These are phyloP conservation scores for Hypoxylon intermedium DNA, from an alignment of 495 filamentous ascomycete genomes.

Conservation along the genomic window DNA sequence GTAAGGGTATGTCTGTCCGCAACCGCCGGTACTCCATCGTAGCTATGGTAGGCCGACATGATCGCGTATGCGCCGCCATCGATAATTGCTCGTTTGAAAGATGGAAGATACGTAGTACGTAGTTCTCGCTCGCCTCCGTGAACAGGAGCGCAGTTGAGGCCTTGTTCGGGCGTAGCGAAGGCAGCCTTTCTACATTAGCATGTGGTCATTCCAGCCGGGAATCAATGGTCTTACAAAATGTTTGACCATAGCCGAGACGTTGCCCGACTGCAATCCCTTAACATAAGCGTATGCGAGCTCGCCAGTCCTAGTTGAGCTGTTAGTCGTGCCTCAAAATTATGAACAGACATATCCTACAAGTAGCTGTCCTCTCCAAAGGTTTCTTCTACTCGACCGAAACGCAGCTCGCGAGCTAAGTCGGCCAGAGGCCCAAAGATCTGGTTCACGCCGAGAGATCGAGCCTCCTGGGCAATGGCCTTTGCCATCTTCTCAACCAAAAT, in stretches of 20 bases:
- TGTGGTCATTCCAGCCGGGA: neutral
- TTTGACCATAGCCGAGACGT: slow-evolving; percentile 73
- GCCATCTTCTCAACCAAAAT: slow-evolving; percentile 68
- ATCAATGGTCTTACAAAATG: slow-evolving; percentile 57
- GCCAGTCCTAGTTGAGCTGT: slow-evolving; percentile 32
- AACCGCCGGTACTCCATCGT: slow-evolving; percentile 70
- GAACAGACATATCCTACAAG: slow-evolving; percentile 45
- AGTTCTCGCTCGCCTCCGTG: slow-evolving; percentile 73
- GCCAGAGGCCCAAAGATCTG: slow-evolving; percentile 73
- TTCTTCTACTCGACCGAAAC: slow-evolving; percentile 75
- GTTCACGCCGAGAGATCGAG: slow-evolving; percentile 67
- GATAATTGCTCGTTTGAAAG: slow-evolving; percentile 71
- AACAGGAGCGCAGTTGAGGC: slow-evolving; percentile 71
- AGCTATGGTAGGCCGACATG: slow-evolving; percentile 74
- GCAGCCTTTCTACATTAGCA: slow-evolving; percentile 47
- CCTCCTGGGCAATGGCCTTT: slow-evolving; percentile 64
- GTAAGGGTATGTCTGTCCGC: slow-evolving; percentile 67
- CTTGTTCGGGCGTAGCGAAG: slow-evolving; percentile 70
- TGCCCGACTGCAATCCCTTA: slow-evolving; percentile 66
- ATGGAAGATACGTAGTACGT: slow-evolving; percentile 69
- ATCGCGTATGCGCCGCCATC: slow-evolving; percentile 69
- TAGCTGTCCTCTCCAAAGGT: slow-evolving; percentile 70
- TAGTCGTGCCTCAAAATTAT: neutral
- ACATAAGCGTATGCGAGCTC: slow-evolving; percentile 68
- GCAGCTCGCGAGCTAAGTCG: slow-evolving; percentile 70